Percentiles rank a stretch among this genome's conserved stretches.
These are phyloP conservation scores for Thalassiosira mediterranea DNA, from an alignment of 352 stramenopile genomes.

Conservation along the genomic window DNA sequence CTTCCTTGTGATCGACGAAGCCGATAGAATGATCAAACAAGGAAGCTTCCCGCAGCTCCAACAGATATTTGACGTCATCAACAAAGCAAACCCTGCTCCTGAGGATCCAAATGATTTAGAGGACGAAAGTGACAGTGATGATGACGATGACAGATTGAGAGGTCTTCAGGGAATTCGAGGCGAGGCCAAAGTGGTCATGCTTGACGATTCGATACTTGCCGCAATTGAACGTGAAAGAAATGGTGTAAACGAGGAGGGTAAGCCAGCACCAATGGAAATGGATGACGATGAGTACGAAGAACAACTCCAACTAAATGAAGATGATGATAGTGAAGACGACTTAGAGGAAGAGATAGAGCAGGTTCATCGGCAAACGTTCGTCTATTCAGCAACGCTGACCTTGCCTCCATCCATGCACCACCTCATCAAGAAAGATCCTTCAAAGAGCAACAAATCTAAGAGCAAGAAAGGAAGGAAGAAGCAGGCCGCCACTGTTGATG, in stretches of 20 bases:
- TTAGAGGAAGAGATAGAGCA: constrained; percentile 32
- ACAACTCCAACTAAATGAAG: constrained; percentile 16
- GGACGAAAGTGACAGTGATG: constrained; percentile 45
- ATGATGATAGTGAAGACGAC: constrained; percentile 34
- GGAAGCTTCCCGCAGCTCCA: constrained; percentile 92
- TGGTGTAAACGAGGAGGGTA: too few relatives aligned
- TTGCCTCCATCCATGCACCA: constrained; percentile 65
- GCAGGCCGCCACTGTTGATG: constrained; percentile 50
- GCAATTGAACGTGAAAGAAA: constrained; percentile 59
- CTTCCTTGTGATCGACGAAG: constrained; percentile 95
- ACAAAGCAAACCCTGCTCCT: constrained; percentile 78
- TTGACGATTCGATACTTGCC: constrained; percentile 68
- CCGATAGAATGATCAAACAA: constrained; percentile 94
- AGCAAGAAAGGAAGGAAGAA: constrained; percentile 47
- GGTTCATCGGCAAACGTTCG: constrained; percentile 80
- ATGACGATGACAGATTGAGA: constrained; percentile 55
- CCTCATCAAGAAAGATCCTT: constrained; percentile 42
- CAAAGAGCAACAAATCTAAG: constrained; percentile 43
- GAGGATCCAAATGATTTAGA: constrained; percentile 35
- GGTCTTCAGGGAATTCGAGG: constrained; percentile 69
- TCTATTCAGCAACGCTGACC: constrained; percentile 83
- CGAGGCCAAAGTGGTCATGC: constrained; percentile 76
- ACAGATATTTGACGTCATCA: constrained; percentile 91
- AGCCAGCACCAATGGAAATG: constrained; percentile 41
- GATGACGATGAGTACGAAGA: constrained; percentile 52